Evolutionary conservation across 768 basidiomycete genomes (phyloP).

Genomic region (Xanthoconium purpureum): DNA sequence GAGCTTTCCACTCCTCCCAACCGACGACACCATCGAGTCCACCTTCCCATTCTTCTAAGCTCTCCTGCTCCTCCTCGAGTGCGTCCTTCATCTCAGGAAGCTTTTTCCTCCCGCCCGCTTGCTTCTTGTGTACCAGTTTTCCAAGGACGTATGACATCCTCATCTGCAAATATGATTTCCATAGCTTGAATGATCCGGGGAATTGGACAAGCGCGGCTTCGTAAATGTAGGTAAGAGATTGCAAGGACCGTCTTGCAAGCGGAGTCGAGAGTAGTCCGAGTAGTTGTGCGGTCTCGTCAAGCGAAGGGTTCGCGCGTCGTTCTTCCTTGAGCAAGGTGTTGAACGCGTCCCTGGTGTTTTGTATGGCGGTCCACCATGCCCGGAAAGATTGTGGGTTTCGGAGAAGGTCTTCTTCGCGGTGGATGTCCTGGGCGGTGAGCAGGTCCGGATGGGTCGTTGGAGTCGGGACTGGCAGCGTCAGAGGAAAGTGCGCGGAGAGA

Average conservation of each 20-base stretch:
- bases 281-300: conserved; percentile 51
- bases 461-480: conserved; percentile 82
- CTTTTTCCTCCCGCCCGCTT: conserved; percentile 86
- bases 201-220: conserved; percentile 88
- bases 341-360: conserved; percentile 66
- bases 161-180: conserved; percentile 88
- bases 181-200: conserved; percentile 88
- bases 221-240: conserved; percentile 88
- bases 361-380: conserved; percentile 90
- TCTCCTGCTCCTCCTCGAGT: conserved; percentile 78
- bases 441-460: conserved; percentile 77
- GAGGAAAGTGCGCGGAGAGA: conserved; percentile 64
- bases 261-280: conserved; percentile 80
- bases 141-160: conserved; percentile 87
- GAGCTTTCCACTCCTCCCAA: conserved; percentile 91
- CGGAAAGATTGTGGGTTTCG: conserved; percentile 89
- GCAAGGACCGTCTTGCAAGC: conserved; percentile 69
- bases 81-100: conserved; percentile 88
- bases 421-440: conserved; percentile 69
- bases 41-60: conserved; percentile 80
- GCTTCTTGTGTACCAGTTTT: conserved; percentile 64
- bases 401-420: conserved; percentile 90
- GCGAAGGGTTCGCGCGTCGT: conserved; percentile 39
- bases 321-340: conserved; percentile 56
- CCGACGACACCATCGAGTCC: conserved; percentile 88